Evolutionary conservation across 2,329 filamentous ascomycete species (phyloP), one percentile per base, ranked within the genome.

Genomic region (Xylariaceae sp.): DNA sequence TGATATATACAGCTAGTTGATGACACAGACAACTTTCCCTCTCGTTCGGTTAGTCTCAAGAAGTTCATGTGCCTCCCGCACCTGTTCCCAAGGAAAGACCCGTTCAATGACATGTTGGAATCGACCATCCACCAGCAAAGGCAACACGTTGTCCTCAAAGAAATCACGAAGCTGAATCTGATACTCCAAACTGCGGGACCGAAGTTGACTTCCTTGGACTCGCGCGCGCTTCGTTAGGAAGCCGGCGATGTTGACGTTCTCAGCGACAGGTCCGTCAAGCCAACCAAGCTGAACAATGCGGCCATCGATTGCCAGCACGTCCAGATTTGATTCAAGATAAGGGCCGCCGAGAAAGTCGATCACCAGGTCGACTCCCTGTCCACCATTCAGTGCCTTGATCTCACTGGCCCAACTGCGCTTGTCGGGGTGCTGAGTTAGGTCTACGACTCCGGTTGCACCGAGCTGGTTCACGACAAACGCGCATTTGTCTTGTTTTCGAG

Each of bases 321-420:
- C 56, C 1, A 58, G 51, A 39, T 58, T 58, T 3, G 56, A 48
- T 34, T 58, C 56, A 4, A 58, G 34, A 15, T 58, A 58, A 0
- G 56, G 56, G n/a, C 56, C 51, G 0, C 56, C 56, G 2, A 58
- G 50, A 30, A 58, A 58, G 51, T 58, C 56, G n/a, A 58, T 50
- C 9, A 58, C 51, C 2, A 58, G 51, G n/a, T 58, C 56, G 6
- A 58, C 18, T 10, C 56, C 56, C 6, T n/a, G 10, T 5, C 42
- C 42, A 11, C 18, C 44, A 18, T 55, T 55, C 44, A 37, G 37
- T 18, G 53, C 42, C 34, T 55, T 55, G 3, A 55, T 55, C 11
- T 55, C 53, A 13, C 15, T 55, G 13, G 35, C 42, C 53, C 53
- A 55, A 8, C 53, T 55, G 5, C 34, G 42, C 53, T 55, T 55